Evolutionary conservation across 1,284 basidiomycete species (phyloP).

Genomic region (Malassezia vespertilionis): DNA sequence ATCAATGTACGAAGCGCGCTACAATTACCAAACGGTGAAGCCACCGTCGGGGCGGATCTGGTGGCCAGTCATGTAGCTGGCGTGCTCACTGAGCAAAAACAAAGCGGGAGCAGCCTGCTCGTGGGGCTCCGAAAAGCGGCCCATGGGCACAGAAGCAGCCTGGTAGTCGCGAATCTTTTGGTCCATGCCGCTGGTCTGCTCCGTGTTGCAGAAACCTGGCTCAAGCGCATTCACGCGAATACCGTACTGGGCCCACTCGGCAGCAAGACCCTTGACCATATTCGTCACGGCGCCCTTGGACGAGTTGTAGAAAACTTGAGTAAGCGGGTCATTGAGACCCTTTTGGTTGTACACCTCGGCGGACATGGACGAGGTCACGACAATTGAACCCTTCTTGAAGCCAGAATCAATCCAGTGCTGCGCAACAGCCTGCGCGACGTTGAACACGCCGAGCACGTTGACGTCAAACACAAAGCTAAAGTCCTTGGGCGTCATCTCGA

Average conservation of each 20-base stretch:
- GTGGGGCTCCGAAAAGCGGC: constrained; percentile 43
- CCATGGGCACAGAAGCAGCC: constrained; percentile 41
- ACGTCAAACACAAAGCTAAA: constrained; percentile 46
- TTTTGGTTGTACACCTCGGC: constrained; percentile 47
- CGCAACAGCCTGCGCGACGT: constrained; percentile 43
- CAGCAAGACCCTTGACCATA: constrained; percentile 47
- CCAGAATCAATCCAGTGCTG: constrained; percentile 45
- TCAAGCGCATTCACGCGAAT: constrained; percentile 47
- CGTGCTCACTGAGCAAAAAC: constrained; percentile 41
- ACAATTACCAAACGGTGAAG: constrained; percentile 41
- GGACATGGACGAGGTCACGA: constrained; percentile 46
- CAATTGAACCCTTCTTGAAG: constrained; percentile 45
- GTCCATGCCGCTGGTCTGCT: constrained; percentile 48
- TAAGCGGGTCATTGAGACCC: constrained; percentile 40
- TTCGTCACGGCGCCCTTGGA: constrained; percentile 47
- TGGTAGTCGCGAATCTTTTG: constrained; percentile 43
- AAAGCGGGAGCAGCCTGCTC: constrained; percentile 45
- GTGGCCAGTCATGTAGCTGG: constrained; percentile 41
- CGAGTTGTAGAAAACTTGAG: constrained; percentile 47
- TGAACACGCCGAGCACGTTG: constrained; percentile 48
- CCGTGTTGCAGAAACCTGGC: constrained; percentile 46
- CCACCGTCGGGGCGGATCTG: constrained; percentile 40
- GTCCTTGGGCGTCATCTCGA: constrained; percentile 46
- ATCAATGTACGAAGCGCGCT: neutral
- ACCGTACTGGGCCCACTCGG: constrained; percentile 44